phyloP scores from a whole-genome alignment of 768 basidiomycete genomes.

The Melanogaster broomeanus region DNA sequence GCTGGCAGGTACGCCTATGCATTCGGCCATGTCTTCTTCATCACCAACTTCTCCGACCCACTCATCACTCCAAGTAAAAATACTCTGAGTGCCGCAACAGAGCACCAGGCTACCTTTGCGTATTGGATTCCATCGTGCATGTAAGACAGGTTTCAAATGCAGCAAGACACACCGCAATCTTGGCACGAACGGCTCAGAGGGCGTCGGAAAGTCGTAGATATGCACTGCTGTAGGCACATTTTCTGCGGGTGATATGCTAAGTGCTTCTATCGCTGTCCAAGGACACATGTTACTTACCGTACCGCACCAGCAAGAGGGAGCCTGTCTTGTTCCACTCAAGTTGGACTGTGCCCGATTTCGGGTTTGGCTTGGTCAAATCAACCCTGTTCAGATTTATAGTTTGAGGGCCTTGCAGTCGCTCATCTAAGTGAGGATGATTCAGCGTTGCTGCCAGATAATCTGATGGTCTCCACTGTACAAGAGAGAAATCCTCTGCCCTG shows the following conservation, averaged over 20 bases:
- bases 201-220: conserved; percentile 71
- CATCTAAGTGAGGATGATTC: conserved; percentile 46
- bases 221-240: conserved; percentile 62
- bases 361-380: conserved; percentile 63
- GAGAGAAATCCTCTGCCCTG: conserved; percentile 86
- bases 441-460: background rate
- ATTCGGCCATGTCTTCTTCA: conserved; percentile 83
- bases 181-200: conserved; percentile 58
- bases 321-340: conserved; percentile 84
- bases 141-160: conserved; percentile 62
- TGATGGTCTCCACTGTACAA: conserved; percentile 48
- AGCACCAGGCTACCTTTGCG: conserved; percentile 69
- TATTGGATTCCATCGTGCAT: conserved; percentile 83
- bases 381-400: conserved; percentile 49
- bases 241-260: conserved; percentile 41
- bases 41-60: conserved; percentile 63
- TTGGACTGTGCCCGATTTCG: conserved; percentile 68
- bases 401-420: conserved; percentile 59
- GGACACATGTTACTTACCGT: conserved; percentile 47
- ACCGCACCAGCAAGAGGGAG: conserved; percentile 69
- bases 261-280: background rate
- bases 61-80: conserved; percentile 85
- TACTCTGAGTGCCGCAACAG: conserved; percentile 64
- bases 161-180: conserved; percentile 65
- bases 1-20: conserved; percentile 88